A percentile compares a stretch with the other conserved stretches of the same genome.
phyloP scores from a whole-genome alignment of 192 early-diverging fungal genomes.

The Rhizoclosmatium globosum region DNA sequence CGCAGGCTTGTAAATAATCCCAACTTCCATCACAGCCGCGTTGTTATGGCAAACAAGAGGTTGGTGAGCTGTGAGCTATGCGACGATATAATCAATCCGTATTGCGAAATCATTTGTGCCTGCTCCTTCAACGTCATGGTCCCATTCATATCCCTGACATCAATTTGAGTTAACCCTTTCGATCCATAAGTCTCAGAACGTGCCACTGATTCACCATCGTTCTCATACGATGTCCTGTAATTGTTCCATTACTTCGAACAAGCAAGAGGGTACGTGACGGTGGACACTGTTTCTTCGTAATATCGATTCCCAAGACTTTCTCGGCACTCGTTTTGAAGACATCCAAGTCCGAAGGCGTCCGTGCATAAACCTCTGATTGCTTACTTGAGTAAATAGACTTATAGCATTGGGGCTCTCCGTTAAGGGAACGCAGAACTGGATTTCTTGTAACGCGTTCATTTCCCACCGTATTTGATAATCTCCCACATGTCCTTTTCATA shows the following conservation, averaged over 20 bases:
- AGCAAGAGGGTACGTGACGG: slow-evolving; percentile 14
- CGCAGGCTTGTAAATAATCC: slow-evolving; percentile 20
- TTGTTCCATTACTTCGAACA: slow-evolving; percentile 11
- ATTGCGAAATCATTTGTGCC: slow-evolving; percentile 9
- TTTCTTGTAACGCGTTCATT: slow-evolving; percentile 5
- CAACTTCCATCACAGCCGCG: slow-evolving; percentile 25
- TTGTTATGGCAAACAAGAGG: slow-evolving; percentile 25
- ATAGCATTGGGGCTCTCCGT: neutral
- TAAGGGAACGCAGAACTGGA: neutral
- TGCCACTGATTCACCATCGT: slow-evolving; percentile 24
- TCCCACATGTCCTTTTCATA: slow-evolving; percentile 18
- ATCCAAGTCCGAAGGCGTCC: neutral
- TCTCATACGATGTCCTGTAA: neutral
- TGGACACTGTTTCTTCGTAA: slow-evolving; percentile 1
- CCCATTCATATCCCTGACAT: slow-evolving; percentile 5
- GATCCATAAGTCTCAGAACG: slow-evolving; percentile 15
- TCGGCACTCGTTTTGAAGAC: slow-evolving; percentile 25
- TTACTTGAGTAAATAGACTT: slow-evolving; percentile 12
- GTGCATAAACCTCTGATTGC: slow-evolving; percentile 5
- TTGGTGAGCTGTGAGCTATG: slow-evolving; percentile 26
- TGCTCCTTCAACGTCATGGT: slow-evolving; percentile 8
- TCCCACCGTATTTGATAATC: neutral
- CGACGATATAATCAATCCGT: slow-evolving; percentile 16
- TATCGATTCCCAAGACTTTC: slow-evolving; percentile 17
- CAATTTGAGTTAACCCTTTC: slow-evolving; percentile 24